A percentile compares a stretch with the other conserved stretches of the same genome.
Evolutionary conservation across 768 basidiomycete species (phyloP).

Genomic region (Leccinum uliginosum): DNA sequence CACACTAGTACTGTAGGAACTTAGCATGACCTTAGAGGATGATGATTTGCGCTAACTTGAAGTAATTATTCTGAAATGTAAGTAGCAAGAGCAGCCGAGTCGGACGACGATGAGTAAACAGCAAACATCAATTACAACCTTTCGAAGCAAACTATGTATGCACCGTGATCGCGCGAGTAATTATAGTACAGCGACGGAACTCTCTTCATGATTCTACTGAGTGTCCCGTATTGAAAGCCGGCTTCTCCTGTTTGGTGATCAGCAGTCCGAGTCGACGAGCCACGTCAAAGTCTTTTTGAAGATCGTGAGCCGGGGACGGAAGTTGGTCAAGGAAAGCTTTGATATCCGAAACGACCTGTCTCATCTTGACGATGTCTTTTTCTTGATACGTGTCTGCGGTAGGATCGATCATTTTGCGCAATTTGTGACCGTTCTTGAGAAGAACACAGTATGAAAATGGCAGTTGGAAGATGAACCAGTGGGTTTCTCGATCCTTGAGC

Average conservation of each 20-base stretch:
- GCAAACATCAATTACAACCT: too few species aligned
- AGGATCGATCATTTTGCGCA: conserved; percentile 33
- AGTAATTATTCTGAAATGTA: too few species aligned
- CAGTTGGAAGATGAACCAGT: neutral
- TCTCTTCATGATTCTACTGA: too few species aligned
- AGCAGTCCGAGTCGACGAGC: conserved; percentile 30
- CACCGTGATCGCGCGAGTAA: too few species aligned
- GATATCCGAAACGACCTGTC: conserved; percentile 23
- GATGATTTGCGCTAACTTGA: too few species aligned
- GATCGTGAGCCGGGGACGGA: conserved; percentile 18
- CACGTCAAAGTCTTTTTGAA: conserved; percentile 22
- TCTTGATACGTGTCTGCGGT: conserved; percentile 24
- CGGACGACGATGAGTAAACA: too few species aligned
- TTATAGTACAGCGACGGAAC: too few species aligned
- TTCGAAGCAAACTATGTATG: too few species aligned
- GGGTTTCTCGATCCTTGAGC: neutral
- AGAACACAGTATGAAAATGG: conserved; percentile 15
- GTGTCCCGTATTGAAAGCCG: conserved; percentile 16
- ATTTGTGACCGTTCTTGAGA: conserved; percentile 21
- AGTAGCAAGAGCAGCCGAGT: too few species aligned
- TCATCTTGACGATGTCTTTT: conserved; percentile 25
- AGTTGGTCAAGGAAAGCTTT: conserved; percentile 26
- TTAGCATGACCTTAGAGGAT: too few species aligned
- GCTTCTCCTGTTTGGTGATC: conserved; percentile 11
- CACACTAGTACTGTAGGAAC: too few species aligned